Base-by-base conservation (phyloP, 352 stramenopile species). In the Globisporangium uncinulatum region DNA sequence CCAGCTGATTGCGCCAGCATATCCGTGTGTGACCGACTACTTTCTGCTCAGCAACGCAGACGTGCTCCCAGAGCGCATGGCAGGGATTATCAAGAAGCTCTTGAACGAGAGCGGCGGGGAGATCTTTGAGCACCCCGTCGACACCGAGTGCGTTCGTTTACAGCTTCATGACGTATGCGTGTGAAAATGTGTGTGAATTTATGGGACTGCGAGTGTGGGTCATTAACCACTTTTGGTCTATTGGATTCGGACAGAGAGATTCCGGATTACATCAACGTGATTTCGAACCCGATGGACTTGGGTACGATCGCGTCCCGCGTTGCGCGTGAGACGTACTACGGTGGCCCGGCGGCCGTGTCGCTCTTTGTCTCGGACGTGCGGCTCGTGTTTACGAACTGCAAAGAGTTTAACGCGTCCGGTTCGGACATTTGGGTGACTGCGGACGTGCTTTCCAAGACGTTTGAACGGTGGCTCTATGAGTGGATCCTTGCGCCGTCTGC, bases 381-480 rank as follows among this genome's bases (percentile, higher is more conserved):
- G 21, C 67, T 95, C 3, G 84, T 96, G 10, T 96, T 96, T 63
- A 68, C 59, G 15, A 96, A 96, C 59, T 96, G 87, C 61, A 93
- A 92, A 52, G 66, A 69, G 19, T 96, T 92, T 69, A 96, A 96
- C 63, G 71, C 71, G 0, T 76, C 87, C 34, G 80, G 70, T 24
- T 96, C 87, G 0, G 84, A 88, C 19, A 96, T 96, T 56, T 92
- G 76, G 76, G 45, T 68, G 24, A 66, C 89, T 59, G 84, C 87
- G 3, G 65, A 94, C 39, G 75, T 76, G 10, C 64, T 96, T 4
- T 57, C 86, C 6, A 76, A 78, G 56, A 79, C 69, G 3, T 95
- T 96, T 57, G 87, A 96, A 46, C 92, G 93, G 52, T 92, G 86
- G 77, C 59, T 92, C 21, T 93, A 93, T 61, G 81, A 95, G 20